Conservation (phyloP, 2,329 filamentous ascomycete genomes). For the Scleromitrula shiraiana region DNA sequence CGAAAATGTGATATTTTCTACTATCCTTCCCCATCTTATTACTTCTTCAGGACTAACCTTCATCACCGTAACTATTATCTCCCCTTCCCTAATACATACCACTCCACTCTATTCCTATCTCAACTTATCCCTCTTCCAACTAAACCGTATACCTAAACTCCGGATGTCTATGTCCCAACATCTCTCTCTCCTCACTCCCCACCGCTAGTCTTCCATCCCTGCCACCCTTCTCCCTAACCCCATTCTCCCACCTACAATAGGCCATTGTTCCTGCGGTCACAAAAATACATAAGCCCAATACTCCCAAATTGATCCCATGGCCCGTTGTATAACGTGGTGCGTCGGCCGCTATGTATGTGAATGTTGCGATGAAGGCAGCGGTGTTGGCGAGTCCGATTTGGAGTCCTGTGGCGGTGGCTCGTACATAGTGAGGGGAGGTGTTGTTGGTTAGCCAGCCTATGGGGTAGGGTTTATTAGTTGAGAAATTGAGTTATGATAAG, state of each 20-base stretch:
- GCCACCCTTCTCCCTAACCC: slow-evolving; percentile 51
- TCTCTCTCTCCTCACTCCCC: slow-evolving; percentile 50
- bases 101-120: too few species aligned
- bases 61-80: not conserved
- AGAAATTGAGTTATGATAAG: not conserved
- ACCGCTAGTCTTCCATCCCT: slow-evolving; percentile 57
- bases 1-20: too few species aligned
- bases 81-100: too few species aligned
- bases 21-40: too few species aligned
- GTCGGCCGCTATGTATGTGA: slow-evolving; percentile 62
- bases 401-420: slow-evolving; percentile 1
- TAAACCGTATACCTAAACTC: slow-evolving; percentile 63
- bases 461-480: not conserved
- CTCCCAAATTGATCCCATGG: slow-evolving; percentile 67
- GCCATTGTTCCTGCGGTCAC: slow-evolving; percentile 61
- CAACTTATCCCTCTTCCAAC: not conserved
- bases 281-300: slow-evolving; percentile 59
- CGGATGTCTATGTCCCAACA: slow-evolving; percentile 60
- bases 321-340: slow-evolving; percentile 52
- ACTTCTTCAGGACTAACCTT: not conserved
- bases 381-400: slow-evolving; percentile 61
- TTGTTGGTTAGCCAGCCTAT: slow-evolving; percentile 9
- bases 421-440: slow-evolving; percentile 4
- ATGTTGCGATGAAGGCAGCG: slow-evolving; percentile 51
- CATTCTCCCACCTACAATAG: slow-evolving; percentile 58